Evolutionary conservation across 1,139 yeast genomes (phyloP).

Genomic region (Hansenula sp.): DNA sequence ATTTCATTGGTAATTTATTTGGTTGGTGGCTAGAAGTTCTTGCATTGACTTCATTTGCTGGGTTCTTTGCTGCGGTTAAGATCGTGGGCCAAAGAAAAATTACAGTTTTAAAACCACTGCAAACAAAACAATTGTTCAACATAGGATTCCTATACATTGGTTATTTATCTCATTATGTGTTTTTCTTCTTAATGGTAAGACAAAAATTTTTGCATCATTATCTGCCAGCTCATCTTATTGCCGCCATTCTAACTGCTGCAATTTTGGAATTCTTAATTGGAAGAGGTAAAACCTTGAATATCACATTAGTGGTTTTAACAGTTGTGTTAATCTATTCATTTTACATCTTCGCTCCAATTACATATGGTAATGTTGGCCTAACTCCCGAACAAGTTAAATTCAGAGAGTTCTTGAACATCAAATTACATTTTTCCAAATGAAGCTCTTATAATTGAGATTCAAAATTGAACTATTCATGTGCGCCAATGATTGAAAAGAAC

Average conservation of each 20-base stretch:
- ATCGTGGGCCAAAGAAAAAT: conserved; percentile 78
- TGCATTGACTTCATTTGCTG: conserved; percentile 62
- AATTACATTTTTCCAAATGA: conserved; percentile 77
- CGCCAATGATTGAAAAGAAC: no score
- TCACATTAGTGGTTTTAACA: conserved; percentile 31
- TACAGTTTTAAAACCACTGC: conserved; percentile 50
- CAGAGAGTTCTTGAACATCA: conserved; percentile 82
- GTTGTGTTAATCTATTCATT: conserved; percentile 59
- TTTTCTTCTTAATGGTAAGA: conserved; percentile 88
- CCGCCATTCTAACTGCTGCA: conserved; percentile 80
- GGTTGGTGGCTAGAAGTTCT: conserved; percentile 91
- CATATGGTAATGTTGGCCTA: conserved; percentile 75
- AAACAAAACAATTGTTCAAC: conserved; percentile 77
- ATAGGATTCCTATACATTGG: conserved; percentile 83
- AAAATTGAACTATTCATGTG: conserved; percentile 13
- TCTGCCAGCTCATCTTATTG: conserved; percentile 91
- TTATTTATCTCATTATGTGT: conserved; percentile 86
- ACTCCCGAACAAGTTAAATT: conserved; percentile 58
- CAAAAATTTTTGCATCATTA: conserved; percentile 95
- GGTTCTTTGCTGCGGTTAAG: conserved; percentile 38
- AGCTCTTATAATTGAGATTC: background rate
- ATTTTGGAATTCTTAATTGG: conserved; percentile 77
- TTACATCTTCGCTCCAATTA: conserved; percentile 74
- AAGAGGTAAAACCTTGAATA: conserved; percentile 40
- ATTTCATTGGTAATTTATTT: conserved; percentile 82